phyloP scores from a whole-genome alignment of 75 land plant species.

The Pinus albicaulis region DNA sequence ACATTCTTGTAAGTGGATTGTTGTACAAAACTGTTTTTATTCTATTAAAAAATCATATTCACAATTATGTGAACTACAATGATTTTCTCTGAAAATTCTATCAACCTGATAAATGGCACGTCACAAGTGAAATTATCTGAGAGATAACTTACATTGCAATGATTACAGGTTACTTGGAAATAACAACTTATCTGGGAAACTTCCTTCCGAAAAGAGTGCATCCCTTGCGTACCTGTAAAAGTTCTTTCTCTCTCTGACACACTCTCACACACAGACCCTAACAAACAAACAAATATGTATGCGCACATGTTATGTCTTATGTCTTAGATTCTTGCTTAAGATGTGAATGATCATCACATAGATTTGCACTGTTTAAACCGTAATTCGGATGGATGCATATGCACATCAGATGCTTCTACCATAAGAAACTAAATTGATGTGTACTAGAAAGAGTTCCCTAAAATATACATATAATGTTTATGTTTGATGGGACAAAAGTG shows the following conservation, averaged over 20 bases:
- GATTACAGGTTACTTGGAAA: conserved; percentile 4
- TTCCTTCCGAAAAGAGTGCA: conserved; percentile 4
- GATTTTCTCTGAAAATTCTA: too few species aligned
- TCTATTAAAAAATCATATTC: not conserved
- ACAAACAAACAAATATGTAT: too few species aligned
- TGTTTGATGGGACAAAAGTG: too few species aligned
- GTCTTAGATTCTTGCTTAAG: not conserved
- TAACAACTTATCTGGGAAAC: not conserved
- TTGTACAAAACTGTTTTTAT: not conserved
- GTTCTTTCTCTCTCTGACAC: not conserved
- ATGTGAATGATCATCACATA: not conserved
- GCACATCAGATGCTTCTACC: not conserved
- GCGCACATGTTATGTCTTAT: too few species aligned
- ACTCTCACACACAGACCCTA: not conserved
- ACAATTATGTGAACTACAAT: not conserved
- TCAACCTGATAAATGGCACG: not conserved
- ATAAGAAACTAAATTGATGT: not conserved
- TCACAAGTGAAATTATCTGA: too few species aligned
- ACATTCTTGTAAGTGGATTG: not conserved
- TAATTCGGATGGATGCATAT: not conserved
- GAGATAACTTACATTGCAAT: too few species aligned
- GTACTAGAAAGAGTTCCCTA: not conserved
- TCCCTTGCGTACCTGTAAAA: not conserved
- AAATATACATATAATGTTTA: not conserved
- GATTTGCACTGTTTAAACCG: not conserved